These are phyloP conservation scores for Microcera coccophila DNA, from an alignment of 2,329 filamentous ascomycete genomes.

Conservation along the genomic window DNA sequence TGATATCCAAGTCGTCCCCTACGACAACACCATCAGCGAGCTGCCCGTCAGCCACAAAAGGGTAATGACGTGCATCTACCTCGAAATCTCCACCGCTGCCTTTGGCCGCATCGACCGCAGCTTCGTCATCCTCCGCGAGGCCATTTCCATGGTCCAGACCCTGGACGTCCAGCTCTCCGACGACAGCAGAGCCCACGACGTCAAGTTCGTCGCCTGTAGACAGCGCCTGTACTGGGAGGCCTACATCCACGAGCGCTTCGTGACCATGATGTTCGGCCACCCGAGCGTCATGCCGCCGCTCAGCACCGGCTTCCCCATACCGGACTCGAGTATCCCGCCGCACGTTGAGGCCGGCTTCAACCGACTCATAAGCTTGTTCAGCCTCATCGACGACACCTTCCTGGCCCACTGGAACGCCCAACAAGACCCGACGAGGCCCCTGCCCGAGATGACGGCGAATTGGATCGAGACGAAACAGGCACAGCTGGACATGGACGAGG, in stretches of 20 bases:
- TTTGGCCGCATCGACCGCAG: slow-evolving; percentile 46
- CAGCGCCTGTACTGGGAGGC: slow-evolving; percentile 54
- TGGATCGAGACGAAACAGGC: slow-evolving; percentile 41
- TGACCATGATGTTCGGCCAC: slow-evolving; percentile 49
- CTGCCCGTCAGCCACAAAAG: slow-evolving; percentile 41
- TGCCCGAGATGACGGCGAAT: slow-evolving; percentile 30
- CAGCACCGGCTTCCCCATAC: slow-evolving; percentile 26
- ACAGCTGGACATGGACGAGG: slow-evolving; percentile 38
- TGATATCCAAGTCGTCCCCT: slow-evolving; percentile 22
- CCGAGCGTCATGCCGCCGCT: slow-evolving; percentile 35
- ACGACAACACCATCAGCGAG: slow-evolving; percentile 36
- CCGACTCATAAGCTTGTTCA: slow-evolving; percentile 36
- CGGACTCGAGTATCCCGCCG: slow-evolving; percentile 33
- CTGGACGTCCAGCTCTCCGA: slow-evolving; percentile 15
- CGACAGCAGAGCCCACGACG: neutral
- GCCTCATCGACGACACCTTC: slow-evolving; percentile 37
- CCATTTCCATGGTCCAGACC: slow-evolving; percentile 35
- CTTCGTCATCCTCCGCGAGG: slow-evolving; percentile 49
- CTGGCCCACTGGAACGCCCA: slow-evolving; percentile 36
- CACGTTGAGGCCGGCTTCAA: slow-evolving; percentile 37
- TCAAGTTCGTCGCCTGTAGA: slow-evolving; percentile 15
- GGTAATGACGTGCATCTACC: slow-evolving; percentile 49
- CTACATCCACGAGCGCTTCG: slow-evolving; percentile 54
- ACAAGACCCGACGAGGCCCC: slow-evolving; percentile 19
- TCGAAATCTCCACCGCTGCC: slow-evolving; percentile 50